Base-by-base conservation (phyloP, 2,329 filamentous ascomycete species). In the Aureobasidium zeae region DNA sequence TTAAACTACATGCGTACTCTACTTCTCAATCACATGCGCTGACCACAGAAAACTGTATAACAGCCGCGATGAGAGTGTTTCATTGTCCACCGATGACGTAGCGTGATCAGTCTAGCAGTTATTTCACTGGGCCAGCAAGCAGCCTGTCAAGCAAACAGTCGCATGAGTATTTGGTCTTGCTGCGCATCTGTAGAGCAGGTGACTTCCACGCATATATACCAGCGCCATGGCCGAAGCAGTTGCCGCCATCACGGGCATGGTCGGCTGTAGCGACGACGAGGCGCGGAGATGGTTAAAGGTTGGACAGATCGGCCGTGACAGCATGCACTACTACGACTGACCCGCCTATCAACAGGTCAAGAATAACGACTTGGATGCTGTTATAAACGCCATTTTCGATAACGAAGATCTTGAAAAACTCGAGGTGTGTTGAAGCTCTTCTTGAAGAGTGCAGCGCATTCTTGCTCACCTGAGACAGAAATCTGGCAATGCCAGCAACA, bases 281-380 rank as follows among this genome's bases (percentile, higher is more conserved):
- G 58, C 57, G 4, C 45, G 49, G 12, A 45, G 55, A 28, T 61
- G 55, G 49, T 46, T 62, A 10, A 56, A 54, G 49, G 57, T 58
- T 36, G 36, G 51, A 44, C 22, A 21, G 13, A 11, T 24, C 16
- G 13, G 16, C 20, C 20, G 10, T 20, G 10, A 29, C 13, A 42
- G 25, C 26, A 20, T 29, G 9, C 30, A 8, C 11, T 7, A n/a
- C 5, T 11, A 8, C 11, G n/a, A 25, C 30, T 35, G 19, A 44
- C 21, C 19, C 13, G n/a, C 37, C 17, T 12, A 29, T 20, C 26
- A 22, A 13, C 30, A 59, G 57, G 55, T 50, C 20, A 61, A 60
- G 41, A 51, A 56, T 41, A 57, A 59, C 45, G 48, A 61, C 47
- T 33, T 50, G 29, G 49, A 52, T 7, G 41, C 47, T 13, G 60